phyloP scores from a whole-genome alignment of 2,329 filamentous ascomycete genomes.

The Aspergillus chevalieri region DNA sequence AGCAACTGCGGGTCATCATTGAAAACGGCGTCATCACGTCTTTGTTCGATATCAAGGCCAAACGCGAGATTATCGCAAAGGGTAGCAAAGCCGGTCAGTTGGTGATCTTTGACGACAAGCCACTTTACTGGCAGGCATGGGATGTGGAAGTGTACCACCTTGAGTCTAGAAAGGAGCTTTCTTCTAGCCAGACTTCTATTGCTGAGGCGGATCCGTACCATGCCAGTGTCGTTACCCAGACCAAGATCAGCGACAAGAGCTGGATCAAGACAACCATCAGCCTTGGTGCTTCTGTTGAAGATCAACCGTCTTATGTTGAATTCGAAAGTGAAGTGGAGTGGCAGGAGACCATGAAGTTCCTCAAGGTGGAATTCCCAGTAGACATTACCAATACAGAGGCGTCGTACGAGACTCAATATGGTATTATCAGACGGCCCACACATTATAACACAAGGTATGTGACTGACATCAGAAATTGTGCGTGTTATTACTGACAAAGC shows the following conservation, averaged over 20 bases:
- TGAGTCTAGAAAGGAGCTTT: conserved; percentile 72
- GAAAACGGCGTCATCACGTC: conserved; percentile 74
- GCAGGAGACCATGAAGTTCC: conserved; percentile 94
- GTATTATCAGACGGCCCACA: conserved; percentile 79
- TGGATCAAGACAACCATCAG: conserved; percentile 82
- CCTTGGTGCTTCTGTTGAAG: conserved; percentile 62
- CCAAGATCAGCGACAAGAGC: conserved; percentile 79
- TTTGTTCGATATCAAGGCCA: conserved; percentile 65
- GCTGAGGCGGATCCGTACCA: conserved; percentile 65
- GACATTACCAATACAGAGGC: conserved; percentile 86
- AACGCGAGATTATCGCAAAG: conserved; percentile 70
- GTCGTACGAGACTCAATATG: conserved; percentile 91
- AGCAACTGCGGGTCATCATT: conserved; percentile 66
- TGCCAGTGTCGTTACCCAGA: conserved; percentile 76
- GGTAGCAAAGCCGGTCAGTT: conserved; percentile 78
- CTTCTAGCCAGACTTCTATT: conserved; percentile 62
- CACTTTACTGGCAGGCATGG: conserved; percentile 95
- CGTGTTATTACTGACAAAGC: conserved; percentile 15
- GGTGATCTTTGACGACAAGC: conserved; percentile 95
- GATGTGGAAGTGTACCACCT: conserved; percentile 97
- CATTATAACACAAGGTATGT: conserved; percentile 86
- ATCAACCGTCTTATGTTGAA: conserved; percentile 65
- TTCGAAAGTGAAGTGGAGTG: conserved; percentile 86
- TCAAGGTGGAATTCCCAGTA: conserved; percentile 97
- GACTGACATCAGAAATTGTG: neutral